Conservation (phyloP, 2,329 filamentous ascomycete genomes). For the Aspergillus sojae region DNA sequence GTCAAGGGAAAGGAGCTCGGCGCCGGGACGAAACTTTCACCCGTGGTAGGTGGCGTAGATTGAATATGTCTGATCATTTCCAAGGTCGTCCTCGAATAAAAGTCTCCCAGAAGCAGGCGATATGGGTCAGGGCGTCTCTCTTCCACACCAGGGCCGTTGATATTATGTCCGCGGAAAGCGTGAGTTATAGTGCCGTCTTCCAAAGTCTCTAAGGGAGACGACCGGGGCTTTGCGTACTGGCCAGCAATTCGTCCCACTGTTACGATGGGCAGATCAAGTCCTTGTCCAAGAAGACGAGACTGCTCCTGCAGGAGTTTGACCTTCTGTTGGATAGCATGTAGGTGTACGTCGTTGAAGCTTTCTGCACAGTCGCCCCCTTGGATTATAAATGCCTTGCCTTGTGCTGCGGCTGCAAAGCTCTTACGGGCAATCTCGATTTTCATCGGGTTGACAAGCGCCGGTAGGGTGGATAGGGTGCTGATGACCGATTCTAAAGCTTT, state of each 20-base stretch:
- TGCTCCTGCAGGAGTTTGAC: constrained; percentile 72
- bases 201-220: constrained; percentile 73
- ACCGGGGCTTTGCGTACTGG: constrained; percentile 91
- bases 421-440: constrained; percentile 9
- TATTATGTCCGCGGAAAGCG: constrained; percentile 89
- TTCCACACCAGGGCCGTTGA: constrained; percentile 73
- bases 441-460: constrained; percentile 6
- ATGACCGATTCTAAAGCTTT: constrained; percentile 1
- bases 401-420: constrained; percentile 35
- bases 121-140: constrained; percentile 75
- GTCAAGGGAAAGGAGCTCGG: not conserved
- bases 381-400: constrained; percentile 81
- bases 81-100: constrained; percentile 85
- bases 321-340: constrained; percentile 83
- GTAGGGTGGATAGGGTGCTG: not conserved
- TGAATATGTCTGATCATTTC: constrained; percentile 58
- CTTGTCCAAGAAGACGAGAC: constrained; percentile 3
- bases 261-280: constrained; percentile 11
- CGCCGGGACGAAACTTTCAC: no score
- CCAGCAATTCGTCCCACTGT: constrained; percentile 83
- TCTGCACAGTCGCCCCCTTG: constrained; percentile 90
- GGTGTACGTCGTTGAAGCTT: constrained; percentile 89
- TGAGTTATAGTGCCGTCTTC: constrained; percentile 76
- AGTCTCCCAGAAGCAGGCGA: constrained; percentile 82
- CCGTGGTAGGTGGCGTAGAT: not conserved